Percentiles rank a stretch among this genome's conserved stretches.
Evolutionary conservation across 2,329 filamentous ascomycete genomes (phyloP).

Genomic region (Penicillium thymicola): DNA sequence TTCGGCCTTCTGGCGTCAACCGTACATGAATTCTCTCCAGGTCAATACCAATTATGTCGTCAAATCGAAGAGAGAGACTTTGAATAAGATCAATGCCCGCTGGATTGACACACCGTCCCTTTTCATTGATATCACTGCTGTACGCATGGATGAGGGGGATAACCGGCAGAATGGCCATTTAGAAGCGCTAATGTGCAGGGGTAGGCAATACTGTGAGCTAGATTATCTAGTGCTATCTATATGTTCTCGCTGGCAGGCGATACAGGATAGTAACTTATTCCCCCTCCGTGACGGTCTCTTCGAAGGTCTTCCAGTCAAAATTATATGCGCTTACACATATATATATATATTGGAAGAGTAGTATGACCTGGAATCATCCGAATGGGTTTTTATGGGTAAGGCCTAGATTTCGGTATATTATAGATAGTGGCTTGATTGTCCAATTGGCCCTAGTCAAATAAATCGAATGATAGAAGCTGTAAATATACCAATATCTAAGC

Average conservation of each 20-base stretch:
- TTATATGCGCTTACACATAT: too few species aligned
- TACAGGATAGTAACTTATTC: constrained; percentile 40
- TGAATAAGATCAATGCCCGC: constrained; percentile 59
- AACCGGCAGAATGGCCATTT: constrained; percentile 37
- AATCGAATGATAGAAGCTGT: too few species aligned
- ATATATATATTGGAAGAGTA: too few species aligned
- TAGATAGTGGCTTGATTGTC: too few species aligned
- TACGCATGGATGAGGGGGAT: constrained; percentile 46
- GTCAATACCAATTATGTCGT: constrained; percentile 56
- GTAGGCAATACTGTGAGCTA: constrained; percentile 52
- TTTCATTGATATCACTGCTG: constrained; percentile 61
- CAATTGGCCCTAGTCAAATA: too few species aligned
- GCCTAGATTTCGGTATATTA: too few species aligned
- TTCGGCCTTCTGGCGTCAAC: constrained; percentile 39
- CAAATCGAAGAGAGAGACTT: constrained; percentile 42
- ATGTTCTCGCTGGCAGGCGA: background rate
- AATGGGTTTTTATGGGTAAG: too few species aligned
- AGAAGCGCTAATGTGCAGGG: constrained; percentile 55
- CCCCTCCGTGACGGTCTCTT: too few species aligned
- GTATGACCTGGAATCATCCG: too few species aligned
- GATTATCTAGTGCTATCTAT: constrained; percentile 3
- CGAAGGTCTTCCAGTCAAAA: too few species aligned
- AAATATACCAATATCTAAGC: background rate
- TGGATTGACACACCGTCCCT: constrained; percentile 60
- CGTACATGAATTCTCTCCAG: constrained; percentile 54